Evolutionary conservation across 192 early-diverging fungal genomes (phyloP).

Genomic region (Rhizoclosmatium sp.): DNA sequence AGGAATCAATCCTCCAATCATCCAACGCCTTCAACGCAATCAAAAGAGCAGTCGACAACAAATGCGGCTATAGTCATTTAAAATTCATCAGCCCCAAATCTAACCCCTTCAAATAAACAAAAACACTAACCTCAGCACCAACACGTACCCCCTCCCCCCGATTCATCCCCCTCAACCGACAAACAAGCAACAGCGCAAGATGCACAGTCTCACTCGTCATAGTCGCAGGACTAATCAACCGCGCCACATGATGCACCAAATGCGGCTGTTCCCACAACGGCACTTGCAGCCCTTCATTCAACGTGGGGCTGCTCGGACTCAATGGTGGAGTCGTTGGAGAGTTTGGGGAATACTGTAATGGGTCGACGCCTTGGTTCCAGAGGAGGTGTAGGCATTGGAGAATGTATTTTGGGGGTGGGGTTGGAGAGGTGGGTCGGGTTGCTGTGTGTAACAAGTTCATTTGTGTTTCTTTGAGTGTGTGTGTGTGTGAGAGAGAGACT

Average conservation of each 20-base stretch:
- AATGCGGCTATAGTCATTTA: neutral
- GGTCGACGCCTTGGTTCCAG: no score
- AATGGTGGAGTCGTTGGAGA: no score
- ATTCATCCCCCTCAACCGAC: slow-evolving; percentile 30
- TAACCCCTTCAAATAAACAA: neutral
- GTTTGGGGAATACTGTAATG: no score
- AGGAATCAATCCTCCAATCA: slow-evolving; percentile 35
- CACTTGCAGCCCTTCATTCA: no score
- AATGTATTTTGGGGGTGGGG: no score
- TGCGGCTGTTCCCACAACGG: no score
- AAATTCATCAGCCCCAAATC: neutral
- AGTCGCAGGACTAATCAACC: slow-evolving; percentile 21
- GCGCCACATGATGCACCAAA: slow-evolving; percentile 19
- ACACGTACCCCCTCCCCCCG: slow-evolving; percentile 14
- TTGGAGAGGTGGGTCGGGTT: no score
- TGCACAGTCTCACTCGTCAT: slow-evolving; percentile 14
- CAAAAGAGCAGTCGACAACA: slow-evolving; percentile 29
- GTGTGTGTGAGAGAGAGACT: no score
- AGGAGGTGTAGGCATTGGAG: no score
- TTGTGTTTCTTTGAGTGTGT: no score
- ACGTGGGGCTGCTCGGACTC: no score
- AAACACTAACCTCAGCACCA: slow-evolving; percentile 24
- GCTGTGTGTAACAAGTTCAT: no score
- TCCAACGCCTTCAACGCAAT: slow-evolving; percentile 36
- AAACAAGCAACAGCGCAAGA: slow-evolving; percentile 33